Evolutionary conservation across 495 filamentous ascomycete genomes (phyloP).

Genomic region (Penicillium arizonense): DNA sequence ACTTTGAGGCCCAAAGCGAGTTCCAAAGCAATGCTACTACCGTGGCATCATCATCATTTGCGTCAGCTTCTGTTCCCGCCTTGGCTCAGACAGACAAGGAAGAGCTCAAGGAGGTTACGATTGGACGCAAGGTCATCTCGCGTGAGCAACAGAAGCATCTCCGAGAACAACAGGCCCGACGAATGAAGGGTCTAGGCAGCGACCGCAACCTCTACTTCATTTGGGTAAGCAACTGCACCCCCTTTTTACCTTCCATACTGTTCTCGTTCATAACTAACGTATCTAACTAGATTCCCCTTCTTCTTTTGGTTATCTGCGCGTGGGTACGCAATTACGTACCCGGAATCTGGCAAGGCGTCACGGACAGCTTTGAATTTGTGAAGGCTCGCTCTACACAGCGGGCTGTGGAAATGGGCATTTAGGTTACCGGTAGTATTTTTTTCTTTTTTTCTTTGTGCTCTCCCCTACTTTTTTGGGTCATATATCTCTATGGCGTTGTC

Average conservation of each 20-base stretch:
- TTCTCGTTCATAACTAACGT: constrained; percentile 23
- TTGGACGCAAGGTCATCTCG: constrained; percentile 52
- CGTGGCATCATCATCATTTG: constrained; percentile 11
- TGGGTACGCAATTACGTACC: constrained; percentile 64
- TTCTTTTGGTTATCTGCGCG: constrained; percentile 61
- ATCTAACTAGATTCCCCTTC: constrained; percentile 37
- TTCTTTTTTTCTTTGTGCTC: constrained; percentile 19
- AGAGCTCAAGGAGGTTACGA: constrained; percentile 44
- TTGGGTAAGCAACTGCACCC: constrained; percentile 61
- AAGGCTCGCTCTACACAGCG: constrained; percentile 43
- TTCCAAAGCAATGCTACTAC: constrained; percentile 45
- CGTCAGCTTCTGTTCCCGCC: constrained; percentile 22
- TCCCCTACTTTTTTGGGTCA: constrained; percentile 14
- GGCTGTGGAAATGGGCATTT: constrained; percentile 37
- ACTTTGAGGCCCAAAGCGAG: constrained; percentile 60
- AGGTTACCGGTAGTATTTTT: constrained; percentile 12
- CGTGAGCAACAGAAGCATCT: constrained; percentile 73
- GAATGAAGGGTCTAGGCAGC: constrained; percentile 69
- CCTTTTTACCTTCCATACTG: not conserved
- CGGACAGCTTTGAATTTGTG: constrained; percentile 44
- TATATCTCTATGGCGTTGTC: constrained; percentile 26
- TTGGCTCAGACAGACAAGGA: constrained; percentile 32
- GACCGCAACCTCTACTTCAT: constrained; percentile 83
- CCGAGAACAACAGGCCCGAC: constrained; percentile 66
- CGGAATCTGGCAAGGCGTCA: constrained; percentile 47